These are phyloP conservation scores for Plasmodium yoelii DNA, from an alignment of 169 alveolate species.

Conservation along the genomic window DNA sequence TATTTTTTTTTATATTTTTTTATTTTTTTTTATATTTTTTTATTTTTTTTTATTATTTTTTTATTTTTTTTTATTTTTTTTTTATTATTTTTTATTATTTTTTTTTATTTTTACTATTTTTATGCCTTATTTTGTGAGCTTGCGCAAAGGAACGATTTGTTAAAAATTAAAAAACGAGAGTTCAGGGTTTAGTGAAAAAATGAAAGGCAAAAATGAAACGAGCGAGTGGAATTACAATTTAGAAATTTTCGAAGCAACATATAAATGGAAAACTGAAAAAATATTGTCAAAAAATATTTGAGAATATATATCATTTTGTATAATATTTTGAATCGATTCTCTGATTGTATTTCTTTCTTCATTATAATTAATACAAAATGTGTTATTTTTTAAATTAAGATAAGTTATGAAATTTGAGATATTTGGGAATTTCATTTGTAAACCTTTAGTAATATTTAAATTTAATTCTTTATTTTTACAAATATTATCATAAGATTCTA, in stretches of 20 bases:
- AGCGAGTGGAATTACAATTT: neutral
- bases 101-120: too few species aligned
- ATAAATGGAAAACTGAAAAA: slow-evolving; percentile 55
- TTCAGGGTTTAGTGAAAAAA: neutral
- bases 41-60: too few species aligned
- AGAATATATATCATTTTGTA: slow-evolving; percentile 38
- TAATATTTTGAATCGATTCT: slow-evolving; percentile 20
- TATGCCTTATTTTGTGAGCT: neutral
- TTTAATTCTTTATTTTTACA: slow-evolving; percentile 44
- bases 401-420: slow-evolving; percentile 43
- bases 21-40: too few species aligned
- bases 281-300: slow-evolving; percentile 54
- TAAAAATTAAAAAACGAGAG: too few species aligned
- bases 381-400: slow-evolving; percentile 35
- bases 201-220: too few species aligned
- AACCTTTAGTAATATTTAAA: slow-evolving; percentile 58
- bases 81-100: too few species aligned
- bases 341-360: slow-evolving; percentile 67
- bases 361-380: slow-evolving; percentile 52
- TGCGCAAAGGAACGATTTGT: neutral
- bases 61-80: too few species aligned
- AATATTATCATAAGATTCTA: slow-evolving; percentile 59
- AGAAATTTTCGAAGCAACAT: slow-evolving; percentile 2
- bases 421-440: slow-evolving; percentile 73
- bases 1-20: too few species aligned